Percentiles rank a stretch among this genome's conserved stretches.
These are phyloP conservation scores for Alternaria novae-zelandiae DNA, from an alignment of 2,329 filamentous ascomycete genomes.

Conservation along the genomic window DNA sequence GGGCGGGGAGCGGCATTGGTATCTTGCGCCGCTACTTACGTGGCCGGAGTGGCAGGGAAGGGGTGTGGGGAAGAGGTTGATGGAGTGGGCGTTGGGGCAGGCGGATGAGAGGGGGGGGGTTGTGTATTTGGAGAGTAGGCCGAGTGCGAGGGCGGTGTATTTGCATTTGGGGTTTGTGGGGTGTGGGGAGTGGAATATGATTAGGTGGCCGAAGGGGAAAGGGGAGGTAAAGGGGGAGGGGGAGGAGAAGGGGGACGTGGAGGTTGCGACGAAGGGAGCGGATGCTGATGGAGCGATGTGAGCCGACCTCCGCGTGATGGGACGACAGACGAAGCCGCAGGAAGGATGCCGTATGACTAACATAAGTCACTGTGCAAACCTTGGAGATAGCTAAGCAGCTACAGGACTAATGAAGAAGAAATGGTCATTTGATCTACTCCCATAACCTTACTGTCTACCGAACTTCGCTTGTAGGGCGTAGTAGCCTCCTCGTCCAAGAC, in stretches of 20 bases:
- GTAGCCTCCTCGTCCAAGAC: not conserved
- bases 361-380: not conserved
- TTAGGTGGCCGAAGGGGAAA: constrained; percentile 13
- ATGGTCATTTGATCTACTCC: not conserved
- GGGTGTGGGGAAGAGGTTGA: constrained; percentile 34
- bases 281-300: not conserved
- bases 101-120: constrained; percentile 36
- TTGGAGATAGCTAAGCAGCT: not conserved
- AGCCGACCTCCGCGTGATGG: not conserved
- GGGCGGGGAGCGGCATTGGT: constrained; percentile 38
- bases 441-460: not conserved
- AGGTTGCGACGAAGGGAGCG: not conserved
- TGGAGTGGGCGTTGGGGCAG: constrained; percentile 40
- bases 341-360: not conserved
- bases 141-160: constrained; percentile 36
- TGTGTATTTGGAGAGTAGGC: constrained; percentile 38
- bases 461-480: not conserved
- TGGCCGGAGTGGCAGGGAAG: constrained; percentile 39
- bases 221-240: not conserved
- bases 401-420: not conserved
- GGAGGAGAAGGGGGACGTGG: not conserved
- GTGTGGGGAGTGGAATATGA: constrained; percentile 19
- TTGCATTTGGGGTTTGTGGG: constrained; percentile 38
- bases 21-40: constrained; percentile 35
- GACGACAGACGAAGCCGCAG: not conserved